Evolutionary conservation across 768 basidiomycete genomes (phyloP), one percentile per base, ranked within the genome.

Genomic region (Amanita molliuscula): DNA sequence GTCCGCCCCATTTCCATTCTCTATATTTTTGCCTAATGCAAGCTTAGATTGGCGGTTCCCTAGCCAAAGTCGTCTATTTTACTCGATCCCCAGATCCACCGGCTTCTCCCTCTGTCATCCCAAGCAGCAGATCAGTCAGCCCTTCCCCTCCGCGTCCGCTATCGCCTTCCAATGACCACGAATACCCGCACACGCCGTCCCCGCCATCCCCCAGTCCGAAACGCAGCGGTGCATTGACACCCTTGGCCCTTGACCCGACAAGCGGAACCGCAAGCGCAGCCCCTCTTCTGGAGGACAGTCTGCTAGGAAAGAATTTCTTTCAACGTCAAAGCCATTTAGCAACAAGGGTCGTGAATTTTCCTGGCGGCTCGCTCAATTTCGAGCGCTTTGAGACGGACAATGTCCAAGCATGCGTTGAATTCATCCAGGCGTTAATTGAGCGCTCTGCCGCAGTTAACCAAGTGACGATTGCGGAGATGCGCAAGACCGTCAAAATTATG

Each of bases 51-150:
- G 96, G 96, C 23, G 96, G 96, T 37, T 96, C 94, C 10, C 71
- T 99, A 11, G 95, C 94, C 53, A 99, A 99, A 67, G 89, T 99
- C 46, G 91, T 96, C 58, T 99, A 97, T 70, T 98, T 98, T 66
- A 97, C 95, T 40, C 86, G 96, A 44, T 92, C 93, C 6, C 83
- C 88, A 3, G 84, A 88, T 49, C 85, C 86, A 3, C 84, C 85
- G n/a, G 73, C 80, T 26, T 86, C 89, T 6, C 86, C 89, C 6
- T 82, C 84, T 10, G 61, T 82, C 36, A 70, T 63, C 51, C 81
- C 84, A 0, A 82, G 82, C 10, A 67, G 65, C 18, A 83, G 80
- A 13, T 79, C 75, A 35, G 73, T 70, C 50, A 71, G 72, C 50
- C 66, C 66, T 16, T 74, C 69, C 51, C 61, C 75, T 54, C 67